phyloP scores from a whole-genome alignment of 116 monocot genomes.

The Zostera marina region DNA sequence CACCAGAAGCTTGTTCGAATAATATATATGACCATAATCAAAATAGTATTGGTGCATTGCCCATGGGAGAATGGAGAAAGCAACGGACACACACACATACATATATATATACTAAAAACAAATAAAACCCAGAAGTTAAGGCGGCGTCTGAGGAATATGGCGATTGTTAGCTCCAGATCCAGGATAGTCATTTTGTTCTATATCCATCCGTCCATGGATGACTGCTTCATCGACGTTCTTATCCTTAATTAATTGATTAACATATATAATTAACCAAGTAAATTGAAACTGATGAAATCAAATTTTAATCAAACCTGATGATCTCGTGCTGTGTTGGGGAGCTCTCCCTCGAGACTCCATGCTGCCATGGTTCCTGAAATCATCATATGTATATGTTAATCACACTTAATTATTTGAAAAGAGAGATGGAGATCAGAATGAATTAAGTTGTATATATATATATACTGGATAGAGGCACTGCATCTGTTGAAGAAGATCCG shows the following conservation, averaged over 20 bases:
- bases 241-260: not conserved
- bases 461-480: not conserved
- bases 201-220: not conserved
- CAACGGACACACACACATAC: too few species aligned
- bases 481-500: not conserved
- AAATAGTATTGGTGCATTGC: too few species aligned
- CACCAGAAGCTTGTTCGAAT: too few species aligned
- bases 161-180: not conserved
- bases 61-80: too few species aligned
- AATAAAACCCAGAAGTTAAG: too few species aligned
- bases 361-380: not conserved
- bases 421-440: not conserved
- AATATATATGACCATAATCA: too few species aligned
- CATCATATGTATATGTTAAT: not conserved
- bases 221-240: not conserved
- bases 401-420: not conserved
- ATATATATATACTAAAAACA: too few species aligned
- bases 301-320: not conserved
- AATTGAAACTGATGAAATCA: not conserved
- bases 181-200: constrained; percentile 1
- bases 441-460: too few species aligned
- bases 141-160: not conserved
- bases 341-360: not conserved
- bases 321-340: not conserved
- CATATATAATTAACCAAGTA: too few species aligned